Percentiles rank a stretch among this genome's conserved stretches.
Conservation (phyloP, 306 rosid species). For the Cicer bijugum region DNA sequence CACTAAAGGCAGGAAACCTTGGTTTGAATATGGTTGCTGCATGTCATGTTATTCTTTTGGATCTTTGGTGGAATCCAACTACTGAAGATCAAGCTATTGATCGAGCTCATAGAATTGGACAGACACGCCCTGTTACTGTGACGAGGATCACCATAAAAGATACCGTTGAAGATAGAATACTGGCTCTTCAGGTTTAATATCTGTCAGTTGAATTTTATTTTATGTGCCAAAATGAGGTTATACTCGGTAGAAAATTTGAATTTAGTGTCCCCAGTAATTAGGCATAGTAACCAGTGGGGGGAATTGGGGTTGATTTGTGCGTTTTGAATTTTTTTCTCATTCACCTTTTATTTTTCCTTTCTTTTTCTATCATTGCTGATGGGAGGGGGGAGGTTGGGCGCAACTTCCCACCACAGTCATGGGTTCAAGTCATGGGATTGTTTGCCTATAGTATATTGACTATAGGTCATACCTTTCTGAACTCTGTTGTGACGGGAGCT, state of each 20-base stretch:
- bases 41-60: constrained; percentile 92
- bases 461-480: background rate
- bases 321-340: constrained; percentile 27
- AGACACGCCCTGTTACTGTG: constrained; percentile 96
- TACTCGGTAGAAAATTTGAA: constrained; percentile 16
- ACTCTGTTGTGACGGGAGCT: background rate
- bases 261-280: constrained; percentile 37
- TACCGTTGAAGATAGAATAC: constrained; percentile 93
- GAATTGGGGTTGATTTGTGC: constrained; percentile 14
- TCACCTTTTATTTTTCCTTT: background rate
- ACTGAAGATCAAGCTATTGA: constrained; percentile 99
- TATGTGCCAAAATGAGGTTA: constrained; percentile 17
- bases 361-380: background rate
- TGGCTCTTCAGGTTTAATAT: constrained; percentile 80
- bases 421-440: background rate
- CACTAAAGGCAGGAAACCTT: constrained; percentile 96
- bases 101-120: constrained; percentile 97
- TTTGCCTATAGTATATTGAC: background rate
- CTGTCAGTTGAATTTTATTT: constrained; percentile 26
- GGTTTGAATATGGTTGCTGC: constrained; percentile 99
- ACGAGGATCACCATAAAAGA: constrained; percentile 83
- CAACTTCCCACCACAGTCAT: background rate
- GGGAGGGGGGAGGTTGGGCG: background rate
- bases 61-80: constrained; percentile 99
- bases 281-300: constrained; percentile 16